Base-by-base conservation (phyloP, 2,329 filamentous ascomycete species). In the Neodidymelliopsis sp. region DNA sequence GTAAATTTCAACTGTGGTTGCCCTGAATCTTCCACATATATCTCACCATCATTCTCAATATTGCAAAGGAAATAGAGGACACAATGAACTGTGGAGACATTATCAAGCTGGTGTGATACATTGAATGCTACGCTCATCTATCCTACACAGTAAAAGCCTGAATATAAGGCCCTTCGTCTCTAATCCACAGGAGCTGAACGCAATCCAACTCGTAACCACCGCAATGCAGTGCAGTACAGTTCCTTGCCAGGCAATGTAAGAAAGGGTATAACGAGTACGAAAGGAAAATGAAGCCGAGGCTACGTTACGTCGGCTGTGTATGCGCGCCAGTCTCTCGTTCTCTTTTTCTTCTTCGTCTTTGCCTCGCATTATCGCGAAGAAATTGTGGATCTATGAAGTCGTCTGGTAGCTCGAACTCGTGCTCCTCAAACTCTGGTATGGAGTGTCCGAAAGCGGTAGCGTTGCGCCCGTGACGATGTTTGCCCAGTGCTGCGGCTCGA, bases 381-480 rank as follows among this genome's bases (percentile, higher is more conserved):
- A 71, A 71, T 44, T 77, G 75, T 13, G 65, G 67, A 19, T 70
- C 87, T 70, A 69, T 73, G 52, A 82, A 84, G 27, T 88, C 87
- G 6, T 82, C 77, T 0, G 92, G 90, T 40, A 96, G 75, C 48
- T 84, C 79, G 67, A 97, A 97, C 30, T 96, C 89, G 23, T 69
- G 69, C 66, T 89, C 83, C 4, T 77, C 70, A 48, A 88, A 77
- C 11, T 96, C 90, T 1, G 92, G 92, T 15, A 97, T 74, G 0
- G 88, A 82, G 19, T 87, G 83, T 0, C 93, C 93, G 81, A 94
- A 97, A 3, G 92, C 93, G 36, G 88, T 79, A 12, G 86, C 80
- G 40, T 82, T 89, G 38, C 90, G 81, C 38, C 85, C 84, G 41
- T 89, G 84, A 24, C 91, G 82, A 37, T 84, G 80, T 59, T 84